Conservation (phyloP, 805 yeast species). For the Wickerhamiella kurtzmanii region DNA sequence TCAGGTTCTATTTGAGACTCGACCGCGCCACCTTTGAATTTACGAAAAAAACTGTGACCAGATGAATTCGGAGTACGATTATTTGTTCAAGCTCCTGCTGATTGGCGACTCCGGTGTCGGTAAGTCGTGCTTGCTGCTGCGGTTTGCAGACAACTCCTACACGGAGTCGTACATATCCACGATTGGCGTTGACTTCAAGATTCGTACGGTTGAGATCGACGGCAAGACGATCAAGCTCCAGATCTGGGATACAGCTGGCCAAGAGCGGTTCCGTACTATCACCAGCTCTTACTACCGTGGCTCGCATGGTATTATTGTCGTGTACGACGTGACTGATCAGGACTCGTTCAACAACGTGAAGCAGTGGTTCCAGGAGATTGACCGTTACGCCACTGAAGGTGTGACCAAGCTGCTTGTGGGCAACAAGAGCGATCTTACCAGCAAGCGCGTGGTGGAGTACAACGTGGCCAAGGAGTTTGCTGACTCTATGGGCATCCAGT, state of each 20-base stretch:
- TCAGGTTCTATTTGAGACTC: too few species aligned
- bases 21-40: too few species aligned
- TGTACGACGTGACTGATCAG: conserved; percentile 95
- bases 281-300: conserved; percentile 97
- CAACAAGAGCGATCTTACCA: conserved; percentile 87
- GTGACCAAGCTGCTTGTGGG: conserved; percentile 93
- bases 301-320: conserved; percentile 96
- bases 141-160: conserved; percentile 95
- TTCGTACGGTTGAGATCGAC: conserved; percentile 58
- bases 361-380: conserved; percentile 98
- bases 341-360: conserved; percentile 77
- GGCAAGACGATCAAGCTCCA: conserved; percentile 96
- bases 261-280: conserved; percentile 94
- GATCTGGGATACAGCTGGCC: conserved; percentile 99
- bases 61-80: conserved; percentile 67
- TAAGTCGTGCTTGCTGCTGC: conserved; percentile 82
- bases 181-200: conserved; percentile 89
- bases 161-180: conserved; percentile 95
- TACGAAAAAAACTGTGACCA: too few species aligned
- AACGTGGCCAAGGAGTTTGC: conserved; percentile 96
- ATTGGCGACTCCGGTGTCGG: conserved; percentile 99
- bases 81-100: conserved; percentile 81
- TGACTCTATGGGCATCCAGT: conserved; percentile 85
- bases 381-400: conserved; percentile 94
- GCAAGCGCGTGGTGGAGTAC: conserved; percentile 89